phyloP scores from a whole-genome alignment of 176 grass and related monocot genomes.

The Phoenix dactylifera region DNA sequence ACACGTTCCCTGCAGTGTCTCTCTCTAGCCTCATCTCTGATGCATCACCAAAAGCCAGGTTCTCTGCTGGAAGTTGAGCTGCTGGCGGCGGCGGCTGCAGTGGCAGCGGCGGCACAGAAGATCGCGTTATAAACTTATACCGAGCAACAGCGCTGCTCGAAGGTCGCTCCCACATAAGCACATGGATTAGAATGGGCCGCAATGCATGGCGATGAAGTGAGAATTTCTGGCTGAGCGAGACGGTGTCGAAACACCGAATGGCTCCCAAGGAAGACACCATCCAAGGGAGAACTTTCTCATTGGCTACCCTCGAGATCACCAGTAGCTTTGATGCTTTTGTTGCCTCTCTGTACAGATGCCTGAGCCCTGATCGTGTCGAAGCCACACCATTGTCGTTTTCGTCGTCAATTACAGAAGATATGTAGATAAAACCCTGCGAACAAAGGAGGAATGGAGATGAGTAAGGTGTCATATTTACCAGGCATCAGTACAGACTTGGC shows the following conservation, averaged over 20 bases:
- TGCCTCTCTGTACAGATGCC: slow-evolving; percentile 44
- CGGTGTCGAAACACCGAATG: slow-evolving; percentile 78
- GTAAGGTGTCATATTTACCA: too few relatives aligned
- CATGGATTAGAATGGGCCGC: slow-evolving; percentile 52
- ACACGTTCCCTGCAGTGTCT: slow-evolving; percentile 41
- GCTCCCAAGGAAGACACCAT: slow-evolving; percentile 52
- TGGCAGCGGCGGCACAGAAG: neutral
- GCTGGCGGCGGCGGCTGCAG: neutral
- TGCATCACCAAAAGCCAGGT: slow-evolving; percentile 5
- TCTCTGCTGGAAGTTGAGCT: slow-evolving; percentile 21
- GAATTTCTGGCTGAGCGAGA: slow-evolving; percentile 80
- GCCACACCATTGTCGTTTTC: slow-evolving; percentile 34
- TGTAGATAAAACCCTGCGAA: slow-evolving; percentile 75
- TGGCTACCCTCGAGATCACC: slow-evolving; percentile 61
- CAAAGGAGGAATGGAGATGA: neutral
- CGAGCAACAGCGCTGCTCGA: neutral
- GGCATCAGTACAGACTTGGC: too few relatives aligned
- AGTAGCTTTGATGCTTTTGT: slow-evolving; percentile 46
- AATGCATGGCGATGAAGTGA: slow-evolving; percentile 56
- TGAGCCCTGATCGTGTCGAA: slow-evolving; percentile 57
- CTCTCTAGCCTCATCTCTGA: slow-evolving; percentile 21
- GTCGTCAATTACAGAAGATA: slow-evolving; percentile 52
- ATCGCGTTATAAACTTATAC: neutral
- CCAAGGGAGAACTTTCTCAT: slow-evolving; percentile 82
- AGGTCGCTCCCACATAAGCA: slow-evolving; percentile 52